These are phyloP conservation scores for Gastrolobium bilobum DNA, from an alignment of 306 rosid genomes.

Conservation along the genomic window DNA sequence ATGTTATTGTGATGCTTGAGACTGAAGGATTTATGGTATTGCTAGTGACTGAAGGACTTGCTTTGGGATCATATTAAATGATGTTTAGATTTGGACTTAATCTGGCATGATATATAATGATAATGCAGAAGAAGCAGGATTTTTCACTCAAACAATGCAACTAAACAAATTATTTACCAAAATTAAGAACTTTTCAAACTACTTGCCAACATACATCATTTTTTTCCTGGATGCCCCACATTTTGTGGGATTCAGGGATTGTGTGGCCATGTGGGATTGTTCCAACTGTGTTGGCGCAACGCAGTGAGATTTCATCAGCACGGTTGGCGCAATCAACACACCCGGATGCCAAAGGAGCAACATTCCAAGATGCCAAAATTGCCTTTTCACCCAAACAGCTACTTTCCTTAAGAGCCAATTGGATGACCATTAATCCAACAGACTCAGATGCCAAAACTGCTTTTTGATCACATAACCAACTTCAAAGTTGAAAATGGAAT, in stretches of 20 bases:
- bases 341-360: not conserved
- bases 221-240: not conserved
- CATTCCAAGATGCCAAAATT: not conserved
- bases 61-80: constrained; percentile 17
- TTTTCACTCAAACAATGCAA: not conserved
- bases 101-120: not conserved
- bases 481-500: no score
- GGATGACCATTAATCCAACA: not conserved
- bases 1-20: not conserved
- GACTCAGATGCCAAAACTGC: not conserved
- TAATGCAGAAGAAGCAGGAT: constrained; percentile 3
- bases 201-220: not conserved
- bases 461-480: not conserved
- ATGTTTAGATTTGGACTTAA: constrained; percentile 18
- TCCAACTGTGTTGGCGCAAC: not conserved
- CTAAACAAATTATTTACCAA: not conserved
- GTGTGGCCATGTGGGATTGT: not conserved
- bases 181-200: not conserved
- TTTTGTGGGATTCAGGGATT: not conserved
- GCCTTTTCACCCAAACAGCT: not conserved
- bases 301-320: not conserved
- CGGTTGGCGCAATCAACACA: not conserved
- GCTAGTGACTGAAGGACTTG: not conserved
- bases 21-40: not conserved
- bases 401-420: not conserved